Evolutionary conservation across 2,329 filamentous ascomycete genomes (phyloP).

Genomic region (Alternaria postmessia): DNA sequence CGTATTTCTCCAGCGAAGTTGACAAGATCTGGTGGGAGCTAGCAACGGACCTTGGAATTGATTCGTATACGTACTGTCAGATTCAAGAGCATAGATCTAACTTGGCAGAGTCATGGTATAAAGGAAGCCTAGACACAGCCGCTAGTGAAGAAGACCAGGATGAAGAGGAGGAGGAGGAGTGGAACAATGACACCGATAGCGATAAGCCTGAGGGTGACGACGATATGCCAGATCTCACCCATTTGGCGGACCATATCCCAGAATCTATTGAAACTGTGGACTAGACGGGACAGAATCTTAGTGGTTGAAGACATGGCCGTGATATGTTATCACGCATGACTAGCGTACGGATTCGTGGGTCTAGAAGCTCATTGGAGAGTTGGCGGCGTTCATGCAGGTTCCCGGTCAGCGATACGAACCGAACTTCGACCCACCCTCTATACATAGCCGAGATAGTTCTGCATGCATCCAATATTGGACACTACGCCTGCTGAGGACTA

Average conservation of each 20-base stretch:
- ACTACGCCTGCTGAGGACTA: background rate
- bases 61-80: constrained; percentile 20
- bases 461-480: constrained; percentile 8
- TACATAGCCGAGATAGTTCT: background rate
- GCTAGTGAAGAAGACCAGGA: background rate
- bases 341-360: background rate
- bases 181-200: background rate
- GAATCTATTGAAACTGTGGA: background rate
- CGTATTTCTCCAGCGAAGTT: constrained; percentile 14
- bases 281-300: background rate
- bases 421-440: constrained; percentile 1
- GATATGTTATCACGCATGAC: background rate
- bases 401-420: constrained; percentile 1
- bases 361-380: constrained; percentile 4
- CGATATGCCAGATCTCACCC: constrained; percentile 1
- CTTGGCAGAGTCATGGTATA: constrained; percentile 11
- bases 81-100: constrained; percentile 5
- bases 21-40: constrained; percentile 17
- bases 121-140: background rate
- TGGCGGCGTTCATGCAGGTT: constrained; percentile 3
- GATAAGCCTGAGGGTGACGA: background rate
- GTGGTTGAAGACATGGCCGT: background rate
- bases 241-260: background rate
- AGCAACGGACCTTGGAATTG: constrained; percentile 5
- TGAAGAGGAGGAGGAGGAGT: background rate